Base-by-base conservation (phyloP, 768 basidiomycete genomes). In the Mycena venus region DNA sequence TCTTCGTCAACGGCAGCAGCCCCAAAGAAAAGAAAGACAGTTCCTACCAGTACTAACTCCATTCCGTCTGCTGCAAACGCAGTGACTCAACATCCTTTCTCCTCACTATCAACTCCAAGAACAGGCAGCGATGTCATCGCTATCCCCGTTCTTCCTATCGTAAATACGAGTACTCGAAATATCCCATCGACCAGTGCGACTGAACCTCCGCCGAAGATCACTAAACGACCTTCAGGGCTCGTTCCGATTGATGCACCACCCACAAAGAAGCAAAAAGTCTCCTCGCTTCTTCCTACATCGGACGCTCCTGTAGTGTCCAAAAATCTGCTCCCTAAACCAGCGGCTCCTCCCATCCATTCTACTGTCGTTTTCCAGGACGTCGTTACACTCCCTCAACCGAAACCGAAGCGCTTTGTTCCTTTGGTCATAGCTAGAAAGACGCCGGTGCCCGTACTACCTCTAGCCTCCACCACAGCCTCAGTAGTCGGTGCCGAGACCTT, bases 201-300 rank as follows among this genome's bases (percentile, higher is more conserved):
- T 40, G 25, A 60, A 23, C 40, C 40, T 9, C 17, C 3, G n/a
- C 36, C 36, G 25, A 58, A 79, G 90, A 91, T 80, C 91, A 85
- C 32, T 90, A 91, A 78, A 94, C 93, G 77, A 92, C 85, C 44
- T 85, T 93, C 60, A 92, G 92, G 32, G 93, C 94, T 83, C 85
- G 90, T 81, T 93, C 12, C 68, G 10, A 44, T n/a, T 25, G 62
- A 60, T 55, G 44, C 63, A 42, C 68, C 64, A 27, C 42, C 71
- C 9, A 17, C 62, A 36, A 76, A 76, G 62, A 73, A 70, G 32
- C 67, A 59, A 14, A 76, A 76, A 55, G 8, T 70, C 21, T n/a
- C 59, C 42, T n/a, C 59, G 7, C 40, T 42, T 21, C 42, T 29
- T 32, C 36, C 53, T 17, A 3, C 29, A 60, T 21, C 56, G 19